Conservation (phyloP, 805 yeast genomes). For the Metschnikowia dekortorum region DNA sequence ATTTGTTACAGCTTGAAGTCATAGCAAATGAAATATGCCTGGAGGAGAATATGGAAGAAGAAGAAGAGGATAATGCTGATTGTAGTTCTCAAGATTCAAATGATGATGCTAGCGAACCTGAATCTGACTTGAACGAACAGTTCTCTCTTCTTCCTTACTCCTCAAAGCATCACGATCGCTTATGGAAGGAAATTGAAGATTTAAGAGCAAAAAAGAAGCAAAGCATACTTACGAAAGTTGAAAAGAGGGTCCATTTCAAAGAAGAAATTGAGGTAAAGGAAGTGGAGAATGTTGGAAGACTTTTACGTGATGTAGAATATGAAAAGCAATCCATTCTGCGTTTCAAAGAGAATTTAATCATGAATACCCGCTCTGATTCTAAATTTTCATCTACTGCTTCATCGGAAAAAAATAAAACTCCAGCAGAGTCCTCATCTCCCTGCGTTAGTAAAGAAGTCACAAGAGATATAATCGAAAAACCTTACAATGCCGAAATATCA, state of each 20-base stretch:
- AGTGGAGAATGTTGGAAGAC: slow-evolving; percentile 53
- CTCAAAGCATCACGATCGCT: slow-evolving; percentile 18
- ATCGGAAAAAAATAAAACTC: neutral
- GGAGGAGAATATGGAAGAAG: neutral
- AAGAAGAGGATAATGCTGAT: slow-evolving; percentile 2
- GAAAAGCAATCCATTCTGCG: slow-evolving; percentile 17
- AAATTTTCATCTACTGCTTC: neutral
- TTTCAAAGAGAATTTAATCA: slow-evolving; percentile 17
- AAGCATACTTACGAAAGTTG: neutral
- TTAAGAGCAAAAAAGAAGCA: slow-evolving; percentile 16
- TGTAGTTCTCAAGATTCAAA: slow-evolving; percentile 27
- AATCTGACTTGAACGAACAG: slow-evolving; percentile 37
- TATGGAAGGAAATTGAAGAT: slow-evolving; percentile 40
- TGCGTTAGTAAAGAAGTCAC: slow-evolving; percentile 1
- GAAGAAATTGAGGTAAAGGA: slow-evolving; percentile 52
- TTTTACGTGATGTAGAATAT: slow-evolving; percentile 30
- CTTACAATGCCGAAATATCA: neutral
- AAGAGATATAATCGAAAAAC: slow-evolving; percentile 2
- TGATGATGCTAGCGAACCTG: slow-evolving; percentile 24
- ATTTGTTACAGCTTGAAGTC: slow-evolving; percentile 49
- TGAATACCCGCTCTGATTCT: neutral
- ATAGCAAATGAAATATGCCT: slow-evolving; percentile 46
- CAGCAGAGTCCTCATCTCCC: neutral
- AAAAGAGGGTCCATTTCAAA: slow-evolving; percentile 52
- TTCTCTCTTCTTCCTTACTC: slow-evolving; percentile 9